These are phyloP conservation scores for Pseudogymnoascus pannorum DNA, from an alignment of 2,329 filamentous ascomycete species.

Conservation along the genomic window DNA sequence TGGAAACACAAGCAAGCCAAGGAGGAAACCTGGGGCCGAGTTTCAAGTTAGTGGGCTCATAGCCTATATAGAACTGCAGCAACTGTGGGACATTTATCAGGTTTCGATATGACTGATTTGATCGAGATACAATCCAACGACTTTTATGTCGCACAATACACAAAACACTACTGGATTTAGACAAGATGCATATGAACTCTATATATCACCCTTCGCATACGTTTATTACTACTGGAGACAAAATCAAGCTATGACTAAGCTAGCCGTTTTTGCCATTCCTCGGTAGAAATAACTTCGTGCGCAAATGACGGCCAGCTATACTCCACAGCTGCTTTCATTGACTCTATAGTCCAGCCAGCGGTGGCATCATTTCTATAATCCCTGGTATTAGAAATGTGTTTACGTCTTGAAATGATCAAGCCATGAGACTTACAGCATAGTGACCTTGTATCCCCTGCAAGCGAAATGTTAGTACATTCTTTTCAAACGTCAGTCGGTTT, in stretches of 20 bases:
- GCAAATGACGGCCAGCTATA: slow-evolving; percentile 26
- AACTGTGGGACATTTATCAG: neutral
- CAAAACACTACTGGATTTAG: neutral
- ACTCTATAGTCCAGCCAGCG: slow-evolving; percentile 21
- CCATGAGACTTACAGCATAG: slow-evolving; percentile 18
- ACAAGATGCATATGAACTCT: neutral
- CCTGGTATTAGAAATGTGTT: neutral
- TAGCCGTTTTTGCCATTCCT: neutral
- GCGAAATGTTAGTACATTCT: neutral
- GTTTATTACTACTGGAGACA: neutral
- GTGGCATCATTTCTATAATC: slow-evolving; percentile 18
- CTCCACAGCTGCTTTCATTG: slow-evolving; percentile 22
- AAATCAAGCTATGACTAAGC: neutral
- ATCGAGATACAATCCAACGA: neutral
- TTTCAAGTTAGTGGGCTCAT: neutral
- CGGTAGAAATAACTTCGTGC: slow-evolving; percentile 17
- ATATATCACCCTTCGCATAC: neutral
- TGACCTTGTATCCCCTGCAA: slow-evolving; percentile 23
- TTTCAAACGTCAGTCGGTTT: neutral
- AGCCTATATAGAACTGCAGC: neutral
- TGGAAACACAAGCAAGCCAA: neutral
- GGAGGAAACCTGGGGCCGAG: neutral
- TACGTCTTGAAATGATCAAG: neutral
- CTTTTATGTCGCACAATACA: neutral
- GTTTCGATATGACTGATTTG: neutral